A percentile compares a stretch with the other conserved stretches of the same genome.
These are phyloP conservation scores for Biscogniauxia marginata DNA, from an alignment of 2,329 filamentous ascomycete genomes.

Conservation along the genomic window DNA sequence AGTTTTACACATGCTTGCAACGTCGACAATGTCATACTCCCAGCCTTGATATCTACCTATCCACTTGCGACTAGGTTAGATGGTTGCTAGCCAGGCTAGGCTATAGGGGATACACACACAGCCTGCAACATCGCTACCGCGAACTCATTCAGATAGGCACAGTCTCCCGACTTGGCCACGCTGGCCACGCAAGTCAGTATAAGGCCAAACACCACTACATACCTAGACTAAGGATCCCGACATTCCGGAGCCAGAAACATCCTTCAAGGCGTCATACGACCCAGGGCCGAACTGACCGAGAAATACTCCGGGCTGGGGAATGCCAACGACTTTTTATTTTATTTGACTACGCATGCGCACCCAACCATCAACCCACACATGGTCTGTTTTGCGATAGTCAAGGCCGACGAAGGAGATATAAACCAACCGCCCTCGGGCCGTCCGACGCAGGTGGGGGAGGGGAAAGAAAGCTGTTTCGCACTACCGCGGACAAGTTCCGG, in stretches of 20 bases:
- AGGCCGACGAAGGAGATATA: background rate
- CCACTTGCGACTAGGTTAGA: background rate
- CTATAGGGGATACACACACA: background rate
- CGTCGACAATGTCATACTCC: background rate
- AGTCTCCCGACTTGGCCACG: background rate
- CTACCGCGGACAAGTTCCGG: background rate
- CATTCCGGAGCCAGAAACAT: constrained; percentile 18
- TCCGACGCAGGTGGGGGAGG: background rate
- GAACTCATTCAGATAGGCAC: background rate
- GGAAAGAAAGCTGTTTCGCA: background rate
- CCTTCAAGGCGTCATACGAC: constrained; percentile 11
- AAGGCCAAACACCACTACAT: background rate
- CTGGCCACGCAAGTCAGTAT: too few relatives aligned
- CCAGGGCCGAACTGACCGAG: constrained; percentile 17
- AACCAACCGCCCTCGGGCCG: background rate
- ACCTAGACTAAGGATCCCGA: constrained; percentile 9
- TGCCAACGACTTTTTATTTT: constrained; percentile 4
- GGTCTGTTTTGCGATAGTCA: background rate
- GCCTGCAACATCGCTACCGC: background rate
- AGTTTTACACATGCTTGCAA: background rate
- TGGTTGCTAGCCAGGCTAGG: background rate
- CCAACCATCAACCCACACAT: background rate
- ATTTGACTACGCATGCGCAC: background rate
- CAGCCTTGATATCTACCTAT: background rate
- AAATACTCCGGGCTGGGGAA: constrained; percentile 19